Conservation (phyloP, 2,329 filamentous ascomycete genomes). For the Claviceps citrina region DNA sequence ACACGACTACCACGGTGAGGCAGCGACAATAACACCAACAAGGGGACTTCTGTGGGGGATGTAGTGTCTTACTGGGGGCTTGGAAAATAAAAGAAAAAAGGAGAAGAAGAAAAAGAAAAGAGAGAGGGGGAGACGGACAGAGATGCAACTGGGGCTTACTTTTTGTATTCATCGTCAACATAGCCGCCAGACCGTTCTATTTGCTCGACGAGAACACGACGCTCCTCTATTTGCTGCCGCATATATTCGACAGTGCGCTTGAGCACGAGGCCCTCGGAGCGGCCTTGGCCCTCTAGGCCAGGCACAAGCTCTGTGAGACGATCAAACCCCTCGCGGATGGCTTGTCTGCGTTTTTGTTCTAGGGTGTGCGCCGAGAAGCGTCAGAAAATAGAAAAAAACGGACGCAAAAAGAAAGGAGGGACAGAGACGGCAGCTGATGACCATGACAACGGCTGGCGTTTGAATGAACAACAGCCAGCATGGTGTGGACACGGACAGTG, state of each 20-base stretch:
- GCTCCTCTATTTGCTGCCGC: constrained; percentile 41
- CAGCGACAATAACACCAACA: neutral
- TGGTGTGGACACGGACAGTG: neutral
- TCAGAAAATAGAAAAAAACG: neutral
- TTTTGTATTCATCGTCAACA: constrained; percentile 33
- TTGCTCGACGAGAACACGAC: constrained; percentile 40
- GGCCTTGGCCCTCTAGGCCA: constrained; percentile 64
- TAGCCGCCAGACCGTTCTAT: constrained; percentile 44
- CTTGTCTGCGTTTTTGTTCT: constrained; percentile 35
- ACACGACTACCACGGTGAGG: neutral
- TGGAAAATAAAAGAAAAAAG: neutral
- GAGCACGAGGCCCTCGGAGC: constrained; percentile 75
- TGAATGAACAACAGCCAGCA: neutral
- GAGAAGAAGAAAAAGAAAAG: neutral
- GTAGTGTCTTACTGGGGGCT: neutral
- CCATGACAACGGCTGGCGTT: neutral
- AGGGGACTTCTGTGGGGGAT: neutral
- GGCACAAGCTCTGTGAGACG: constrained; percentile 66
- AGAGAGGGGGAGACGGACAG: too few species aligned
- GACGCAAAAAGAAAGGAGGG: neutral
- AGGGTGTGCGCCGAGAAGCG: neutral
- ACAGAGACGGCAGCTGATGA: neutral
- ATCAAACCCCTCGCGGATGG: constrained; percentile 74
- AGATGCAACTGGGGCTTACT: too few species aligned
- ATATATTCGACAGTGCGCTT: constrained; percentile 54